Conservation (phyloP, 257 asterid genomes). For the Gentiana straminea region DNA sequence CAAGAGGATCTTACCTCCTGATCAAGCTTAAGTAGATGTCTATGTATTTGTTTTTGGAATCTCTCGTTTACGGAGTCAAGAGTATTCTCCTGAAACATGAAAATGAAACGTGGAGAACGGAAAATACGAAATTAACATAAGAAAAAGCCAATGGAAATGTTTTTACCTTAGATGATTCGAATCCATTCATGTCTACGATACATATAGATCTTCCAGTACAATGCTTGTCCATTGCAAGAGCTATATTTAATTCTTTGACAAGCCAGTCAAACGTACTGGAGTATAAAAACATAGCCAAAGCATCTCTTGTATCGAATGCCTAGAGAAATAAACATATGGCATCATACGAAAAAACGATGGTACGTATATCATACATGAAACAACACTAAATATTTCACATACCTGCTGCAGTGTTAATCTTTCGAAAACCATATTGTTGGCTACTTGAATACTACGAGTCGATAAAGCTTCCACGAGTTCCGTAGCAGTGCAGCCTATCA, state of each 20-base stretch:
- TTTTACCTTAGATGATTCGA: slow-evolving; percentile 70
- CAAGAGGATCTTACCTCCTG: slow-evolving; percentile 58
- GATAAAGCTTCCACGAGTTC: slow-evolving; percentile 70
- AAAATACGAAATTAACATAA: background rate
- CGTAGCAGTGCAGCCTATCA: slow-evolving; percentile 67
- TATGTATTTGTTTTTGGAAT: slow-evolving; percentile 78
- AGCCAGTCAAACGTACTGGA: slow-evolving; percentile 86
- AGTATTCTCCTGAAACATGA: slow-evolving; percentile 53
- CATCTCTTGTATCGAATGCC: slow-evolving; percentile 80
- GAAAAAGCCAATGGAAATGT: background rate
- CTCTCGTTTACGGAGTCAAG: slow-evolving; percentile 88
- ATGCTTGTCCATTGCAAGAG: slow-evolving; percentile 47
- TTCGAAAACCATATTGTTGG: slow-evolving; percentile 49
- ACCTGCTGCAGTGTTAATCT: slow-evolving; percentile 73
- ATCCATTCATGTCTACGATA: slow-evolving; percentile 82
- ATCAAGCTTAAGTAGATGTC: slow-evolving; percentile 77
- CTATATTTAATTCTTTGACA: slow-evolving; percentile 57
- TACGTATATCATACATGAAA: background rate
- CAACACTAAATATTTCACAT: slow-evolving; percentile 1
- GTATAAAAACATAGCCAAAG: slow-evolving; percentile 72
- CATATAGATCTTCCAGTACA: slow-evolving; percentile 51
- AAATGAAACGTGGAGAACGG: background rate
- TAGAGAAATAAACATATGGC: slow-evolving; percentile 11
- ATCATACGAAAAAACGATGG: background rate
- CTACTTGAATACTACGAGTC: slow-evolving; percentile 51